Conservation (phyloP, 805 yeast species). For the Starmera pachycereana region DNA sequence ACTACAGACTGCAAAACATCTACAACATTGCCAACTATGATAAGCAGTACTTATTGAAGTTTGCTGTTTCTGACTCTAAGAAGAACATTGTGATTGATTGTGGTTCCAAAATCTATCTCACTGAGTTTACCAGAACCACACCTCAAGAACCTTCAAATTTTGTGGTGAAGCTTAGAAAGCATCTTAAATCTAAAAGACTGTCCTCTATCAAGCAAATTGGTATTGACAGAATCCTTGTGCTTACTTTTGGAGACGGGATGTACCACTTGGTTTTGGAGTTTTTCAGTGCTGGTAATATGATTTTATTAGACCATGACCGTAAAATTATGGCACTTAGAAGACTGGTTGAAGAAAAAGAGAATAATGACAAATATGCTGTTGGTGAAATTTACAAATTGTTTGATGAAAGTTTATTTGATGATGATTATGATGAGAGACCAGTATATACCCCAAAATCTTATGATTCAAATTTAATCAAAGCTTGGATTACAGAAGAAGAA, state of each 20-base stretch:
- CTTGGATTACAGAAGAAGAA: slow-evolving; percentile 20
- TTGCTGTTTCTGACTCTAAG: slow-evolving; percentile 76
- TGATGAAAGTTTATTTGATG: slow-evolving; percentile 37
- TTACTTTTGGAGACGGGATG: slow-evolving; percentile 77
- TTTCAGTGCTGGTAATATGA: slow-evolving; percentile 89
- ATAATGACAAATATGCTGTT: slow-evolving; percentile 56
- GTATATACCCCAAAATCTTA: slow-evolving; percentile 2
- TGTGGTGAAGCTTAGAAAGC: slow-evolving; percentile 79
- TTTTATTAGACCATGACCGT: slow-evolving; percentile 59
- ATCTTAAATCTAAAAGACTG: slow-evolving; percentile 69
- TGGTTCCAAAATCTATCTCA: slow-evolving; percentile 71
- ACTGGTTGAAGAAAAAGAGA: slow-evolving; percentile 63
- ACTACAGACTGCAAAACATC: slow-evolving; percentile 72
- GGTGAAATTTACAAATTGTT: slow-evolving; percentile 63
- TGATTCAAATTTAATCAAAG: slow-evolving; percentile 10
- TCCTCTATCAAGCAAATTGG: slow-evolving; percentile 65
- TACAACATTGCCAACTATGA: slow-evolving; percentile 67
- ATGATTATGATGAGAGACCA: slow-evolving; percentile 6
- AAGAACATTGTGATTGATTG: slow-evolving; percentile 69
- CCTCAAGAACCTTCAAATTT: slow-evolving; percentile 79
- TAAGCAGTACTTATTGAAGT: slow-evolving; percentile 70
- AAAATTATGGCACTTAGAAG: slow-evolving; percentile 70
- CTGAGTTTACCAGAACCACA: slow-evolving; percentile 73
- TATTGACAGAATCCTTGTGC: slow-evolving; percentile 72
- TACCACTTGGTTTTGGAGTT: slow-evolving; percentile 78